phyloP scores from a whole-genome alignment of 352 stramenopile genomes.

The Phytophthora sp. region DNA sequence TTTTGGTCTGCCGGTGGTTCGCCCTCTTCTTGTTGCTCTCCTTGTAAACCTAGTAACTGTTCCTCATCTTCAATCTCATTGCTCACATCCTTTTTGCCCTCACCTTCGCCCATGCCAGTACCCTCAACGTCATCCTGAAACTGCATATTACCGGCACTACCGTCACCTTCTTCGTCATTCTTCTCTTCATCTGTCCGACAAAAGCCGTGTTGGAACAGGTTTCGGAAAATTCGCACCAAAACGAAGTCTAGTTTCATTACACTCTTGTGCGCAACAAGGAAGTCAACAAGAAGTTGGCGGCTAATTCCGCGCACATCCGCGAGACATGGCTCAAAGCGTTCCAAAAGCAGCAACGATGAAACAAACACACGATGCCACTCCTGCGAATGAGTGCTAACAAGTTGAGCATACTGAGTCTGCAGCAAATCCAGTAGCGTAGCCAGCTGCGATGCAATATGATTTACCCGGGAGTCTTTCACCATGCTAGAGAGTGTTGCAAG shows the following conservation, averaged over 20 bases:
- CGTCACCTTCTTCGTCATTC: slow-evolving; percentile 89
- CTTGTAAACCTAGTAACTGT: slow-evolving; percentile 98
- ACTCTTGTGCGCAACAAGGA: slow-evolving; percentile 88
- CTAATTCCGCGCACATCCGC: slow-evolving; percentile 77
- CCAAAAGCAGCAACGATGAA: slow-evolving; percentile 56
- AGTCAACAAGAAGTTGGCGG: slow-evolving; percentile 78
- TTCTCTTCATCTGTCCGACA: slow-evolving; percentile 91
- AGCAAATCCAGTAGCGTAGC: slow-evolving; percentile 50
- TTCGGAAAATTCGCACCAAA: slow-evolving; percentile 95
- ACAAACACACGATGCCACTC: slow-evolving; percentile 45
- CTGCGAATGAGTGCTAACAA: slow-evolving; percentile 30
- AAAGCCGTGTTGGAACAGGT: slow-evolving; percentile 96
- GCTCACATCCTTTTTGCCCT: slow-evolving; percentile 99
- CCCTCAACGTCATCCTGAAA: slow-evolving; percentile 99
- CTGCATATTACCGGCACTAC: slow-evolving; percentile 90
- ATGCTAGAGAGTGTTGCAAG: slow-evolving; percentile 49
- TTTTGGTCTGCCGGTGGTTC: slow-evolving; percentile 89
- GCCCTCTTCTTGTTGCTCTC: slow-evolving; percentile 87
- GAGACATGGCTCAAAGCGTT: slow-evolving; percentile 67
- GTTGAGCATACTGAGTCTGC: slow-evolving; percentile 51
- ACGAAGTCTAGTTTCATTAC: slow-evolving; percentile 97
- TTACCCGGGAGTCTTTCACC: slow-evolving; percentile 77
- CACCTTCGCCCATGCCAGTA: slow-evolving; percentile 99
- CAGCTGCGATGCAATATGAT: slow-evolving; percentile 72
- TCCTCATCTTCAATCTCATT: slow-evolving; percentile 99